phyloP scores from a whole-genome alignment of 2,329 filamentous ascomycete species.

The Trichoderma aggressivum region DNA sequence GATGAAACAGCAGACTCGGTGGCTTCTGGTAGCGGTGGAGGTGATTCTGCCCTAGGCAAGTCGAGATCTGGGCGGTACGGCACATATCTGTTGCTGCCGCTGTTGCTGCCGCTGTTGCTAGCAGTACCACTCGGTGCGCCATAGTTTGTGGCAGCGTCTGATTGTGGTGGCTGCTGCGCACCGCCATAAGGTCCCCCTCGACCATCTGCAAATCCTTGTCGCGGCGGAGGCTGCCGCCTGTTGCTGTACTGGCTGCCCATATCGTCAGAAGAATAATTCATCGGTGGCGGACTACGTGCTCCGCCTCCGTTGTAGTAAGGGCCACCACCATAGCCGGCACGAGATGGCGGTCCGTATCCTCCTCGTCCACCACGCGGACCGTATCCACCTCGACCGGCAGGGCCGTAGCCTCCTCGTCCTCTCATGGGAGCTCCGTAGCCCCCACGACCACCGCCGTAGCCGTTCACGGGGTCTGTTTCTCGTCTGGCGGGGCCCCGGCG shows the following conservation, averaged over 20 bases:
- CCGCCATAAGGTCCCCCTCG: slow-evolving; percentile 39
- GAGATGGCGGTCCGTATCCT: slow-evolving; percentile 32
- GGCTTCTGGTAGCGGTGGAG: slow-evolving; percentile 55
- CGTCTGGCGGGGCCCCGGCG: slow-evolving; percentile 53
- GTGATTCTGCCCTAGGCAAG: slow-evolving; percentile 60
- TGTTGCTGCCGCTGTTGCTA: slow-evolving; percentile 31
- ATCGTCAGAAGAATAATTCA: slow-evolving; percentile 22
- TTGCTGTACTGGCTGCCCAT: slow-evolving; percentile 38
- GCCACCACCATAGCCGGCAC: slow-evolving; percentile 33
- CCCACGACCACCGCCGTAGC: slow-evolving; percentile 43
- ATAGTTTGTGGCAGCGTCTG: slow-evolving; percentile 32
- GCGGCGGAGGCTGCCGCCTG: slow-evolving; percentile 28
- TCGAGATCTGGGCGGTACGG: slow-evolving; percentile 44
- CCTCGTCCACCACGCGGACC: slow-evolving; percentile 26
- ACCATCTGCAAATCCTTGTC: slow-evolving; percentile 28
- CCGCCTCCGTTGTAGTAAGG: slow-evolving; percentile 21
- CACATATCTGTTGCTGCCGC: slow-evolving; percentile 32
- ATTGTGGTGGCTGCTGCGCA: slow-evolving; percentile 31
- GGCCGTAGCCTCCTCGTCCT: slow-evolving; percentile 43
- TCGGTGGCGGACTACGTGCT: slow-evolving; percentile 2
- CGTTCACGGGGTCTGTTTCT: slow-evolving; percentile 34
- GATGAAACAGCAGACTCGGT: slow-evolving; percentile 32
- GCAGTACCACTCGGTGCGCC: slow-evolving; percentile 33
- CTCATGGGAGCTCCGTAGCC: slow-evolving; percentile 38
- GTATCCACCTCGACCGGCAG: slow-evolving; percentile 36